phyloP scores from a whole-genome alignment of 768 basidiomycete species.

The Clavulina sp. region DNA sequence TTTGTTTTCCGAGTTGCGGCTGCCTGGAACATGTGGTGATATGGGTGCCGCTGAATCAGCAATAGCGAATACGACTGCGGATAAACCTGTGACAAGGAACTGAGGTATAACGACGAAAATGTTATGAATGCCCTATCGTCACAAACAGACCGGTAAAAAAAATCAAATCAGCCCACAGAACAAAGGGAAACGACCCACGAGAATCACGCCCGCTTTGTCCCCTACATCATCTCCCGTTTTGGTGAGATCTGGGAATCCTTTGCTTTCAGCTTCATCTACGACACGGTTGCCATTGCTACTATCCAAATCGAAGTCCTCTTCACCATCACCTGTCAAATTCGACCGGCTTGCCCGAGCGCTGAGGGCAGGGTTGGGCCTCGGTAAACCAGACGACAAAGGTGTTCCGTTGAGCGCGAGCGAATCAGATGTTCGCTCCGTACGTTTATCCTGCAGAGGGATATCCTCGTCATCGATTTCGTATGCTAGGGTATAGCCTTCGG shows the following conservation, averaged over 20 bases:
- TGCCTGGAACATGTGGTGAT: constrained; percentile 2
- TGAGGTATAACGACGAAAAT: constrained; percentile 88
- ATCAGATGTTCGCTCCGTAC: not conserved
- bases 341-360: not conserved
- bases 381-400: no score
- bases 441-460: not conserved
- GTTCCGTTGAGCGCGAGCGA: not conserved
- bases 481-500: not conserved
- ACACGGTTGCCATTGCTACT: not conserved
- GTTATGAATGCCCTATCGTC: constrained; percentile 75
- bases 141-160: not conserved
- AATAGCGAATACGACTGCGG: constrained; percentile 72
- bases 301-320: not conserved
- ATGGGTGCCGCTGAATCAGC: constrained; percentile 37
- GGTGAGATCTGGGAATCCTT: no score
- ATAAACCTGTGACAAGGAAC: constrained; percentile 76
- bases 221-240: constrained; percentile 28
- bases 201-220: constrained; percentile 73
- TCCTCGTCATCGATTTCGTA: not conserved
- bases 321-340: not conserved
- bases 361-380: no score
- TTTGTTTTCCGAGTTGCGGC: constrained; percentile 1
- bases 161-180: not conserved
- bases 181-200: constrained; percentile 31
- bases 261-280: not conserved